Conservation (phyloP, 768 basidiomycete species). For the Cystoderma amianthinum region DNA sequence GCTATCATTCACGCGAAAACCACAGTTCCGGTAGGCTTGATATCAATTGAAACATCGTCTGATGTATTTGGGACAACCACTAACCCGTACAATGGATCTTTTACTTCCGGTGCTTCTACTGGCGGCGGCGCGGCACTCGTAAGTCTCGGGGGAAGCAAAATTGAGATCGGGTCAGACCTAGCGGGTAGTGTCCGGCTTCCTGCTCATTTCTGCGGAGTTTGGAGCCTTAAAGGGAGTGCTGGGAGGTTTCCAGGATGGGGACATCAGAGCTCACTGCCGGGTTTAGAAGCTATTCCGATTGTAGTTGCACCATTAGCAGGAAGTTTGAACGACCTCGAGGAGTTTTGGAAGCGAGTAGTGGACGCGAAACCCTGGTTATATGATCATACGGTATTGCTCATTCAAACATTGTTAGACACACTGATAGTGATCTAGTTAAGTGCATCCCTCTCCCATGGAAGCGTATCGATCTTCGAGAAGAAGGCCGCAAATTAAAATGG, state of each 20-base stretch:
- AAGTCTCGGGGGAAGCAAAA: constrained; percentile 55
- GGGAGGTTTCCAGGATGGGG: constrained; percentile 53
- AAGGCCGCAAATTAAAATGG: constrained; percentile 51
- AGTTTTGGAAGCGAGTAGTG: constrained; percentile 60
- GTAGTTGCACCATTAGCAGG: constrained; percentile 55
- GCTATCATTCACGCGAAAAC: constrained; percentile 63
- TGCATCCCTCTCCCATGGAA: constrained; percentile 46
- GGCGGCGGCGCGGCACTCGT: constrained; percentile 67
- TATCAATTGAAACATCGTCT: constrained; percentile 51
- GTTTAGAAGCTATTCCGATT: constrained; percentile 50
- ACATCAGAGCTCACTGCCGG: constrained; percentile 35
- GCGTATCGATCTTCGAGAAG: constrained; percentile 36
- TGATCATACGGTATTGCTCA: constrained; percentile 51
- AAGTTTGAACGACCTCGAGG: constrained; percentile 54
- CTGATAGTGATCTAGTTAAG: constrained; percentile 28
- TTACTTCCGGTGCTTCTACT: constrained; percentile 56
- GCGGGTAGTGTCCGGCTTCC: constrained; percentile 71
- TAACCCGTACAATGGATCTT: constrained; percentile 53
- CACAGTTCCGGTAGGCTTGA: constrained; percentile 47
- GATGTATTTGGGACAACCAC: constrained; percentile 55
- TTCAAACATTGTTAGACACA: no score
- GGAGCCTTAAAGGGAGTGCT: constrained; percentile 53
- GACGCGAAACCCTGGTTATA: constrained; percentile 61
- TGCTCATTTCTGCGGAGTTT: constrained; percentile 68
- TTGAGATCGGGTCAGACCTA: constrained; percentile 69